Evolutionary conservation across 306 rosid genomes (phyloP), one percentile per base, ranked within the genome.

Genomic region (Crotalaria pallida): DNA sequence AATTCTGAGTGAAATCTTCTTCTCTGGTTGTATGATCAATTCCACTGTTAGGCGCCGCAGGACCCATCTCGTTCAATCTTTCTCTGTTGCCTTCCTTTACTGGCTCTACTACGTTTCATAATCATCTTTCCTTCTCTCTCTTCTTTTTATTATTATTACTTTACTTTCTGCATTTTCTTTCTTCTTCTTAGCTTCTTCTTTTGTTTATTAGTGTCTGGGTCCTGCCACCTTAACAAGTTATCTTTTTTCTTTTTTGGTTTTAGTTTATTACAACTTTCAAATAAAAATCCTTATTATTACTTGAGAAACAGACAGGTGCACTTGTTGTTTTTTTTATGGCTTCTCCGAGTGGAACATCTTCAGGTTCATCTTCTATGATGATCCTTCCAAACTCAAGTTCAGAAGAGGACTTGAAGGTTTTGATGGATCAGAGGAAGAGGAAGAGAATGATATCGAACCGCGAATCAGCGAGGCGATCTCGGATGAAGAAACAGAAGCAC

Each of bases 21-120:
- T 80, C 23, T 86, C 87, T 16, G 93, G 88, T 82, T 94, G 92
- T 77, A 94, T 94, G 98, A 88, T 94, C 66, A 88, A 85, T 84
- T 91, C 96, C 75, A 83, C 90, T 50, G 79, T 84, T 48, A 75
- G 96, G 73, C 92, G 94, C 88, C 92, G 94, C 89, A 91, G 95
- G 92, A 84, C 88, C 87, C 98, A 94, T 64, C 77, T 94, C 49
- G 97, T 94, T 90, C 98, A 94, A 83, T 94, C 98, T 9, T 94
- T 94, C 95, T 94, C 98, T 5, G 97, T 94, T 66, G 97, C 82
- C 22, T 94, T 94, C 79, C 98, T 94, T 58, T 94, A 94, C 83
- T 94, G 87, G 85, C 67, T 94, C 12, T 94, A 94, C 78, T 88
- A 90, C 83, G 97, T 94, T 82, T 94, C 98, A 94, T 94, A 86